Evolutionary conservation across 306 rosid genomes (phyloP).

Genomic region (Leucaena leucocephala): DNA sequence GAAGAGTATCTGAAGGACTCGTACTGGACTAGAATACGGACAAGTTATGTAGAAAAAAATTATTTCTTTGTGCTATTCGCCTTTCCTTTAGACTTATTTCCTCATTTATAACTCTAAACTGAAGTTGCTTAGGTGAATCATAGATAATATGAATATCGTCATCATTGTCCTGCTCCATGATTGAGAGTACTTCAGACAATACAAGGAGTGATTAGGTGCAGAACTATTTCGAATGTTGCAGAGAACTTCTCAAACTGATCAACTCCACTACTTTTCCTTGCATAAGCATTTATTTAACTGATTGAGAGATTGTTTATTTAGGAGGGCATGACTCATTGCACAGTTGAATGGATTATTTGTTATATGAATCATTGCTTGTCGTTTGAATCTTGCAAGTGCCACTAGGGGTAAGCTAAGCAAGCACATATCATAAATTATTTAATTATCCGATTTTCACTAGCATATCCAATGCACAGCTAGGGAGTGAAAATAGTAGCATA

Average conservation of each 20-base stretch:
- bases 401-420: background rate
- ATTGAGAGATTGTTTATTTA: background rate
- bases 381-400: background rate
- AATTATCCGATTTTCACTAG: background rate
- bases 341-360: background rate
- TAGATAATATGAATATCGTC: slow-evolving; percentile 14
- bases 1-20: slow-evolving; percentile 46
- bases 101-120: background rate
- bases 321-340: background rate
- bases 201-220: slow-evolving; percentile 4
- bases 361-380: background rate
- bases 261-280: background rate
- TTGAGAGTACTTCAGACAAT: background rate
- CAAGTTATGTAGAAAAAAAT: background rate
- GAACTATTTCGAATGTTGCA: background rate
- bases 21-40: background rate
- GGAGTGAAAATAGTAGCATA: slow-evolving; percentile 9
- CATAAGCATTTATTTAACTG: background rate
- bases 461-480: slow-evolving; percentile 26
- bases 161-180: background rate
- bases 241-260: background rate
- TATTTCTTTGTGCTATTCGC: slow-evolving; percentile 12
- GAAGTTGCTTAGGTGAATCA: slow-evolving; percentile 4
- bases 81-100: slow-evolving; percentile 15
- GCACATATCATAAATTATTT: background rate